Evolutionary conservation across 768 basidiomycete genomes (phyloP), one percentile per base, ranked within the genome.

Genomic region (Lactarius vividus): DNA sequence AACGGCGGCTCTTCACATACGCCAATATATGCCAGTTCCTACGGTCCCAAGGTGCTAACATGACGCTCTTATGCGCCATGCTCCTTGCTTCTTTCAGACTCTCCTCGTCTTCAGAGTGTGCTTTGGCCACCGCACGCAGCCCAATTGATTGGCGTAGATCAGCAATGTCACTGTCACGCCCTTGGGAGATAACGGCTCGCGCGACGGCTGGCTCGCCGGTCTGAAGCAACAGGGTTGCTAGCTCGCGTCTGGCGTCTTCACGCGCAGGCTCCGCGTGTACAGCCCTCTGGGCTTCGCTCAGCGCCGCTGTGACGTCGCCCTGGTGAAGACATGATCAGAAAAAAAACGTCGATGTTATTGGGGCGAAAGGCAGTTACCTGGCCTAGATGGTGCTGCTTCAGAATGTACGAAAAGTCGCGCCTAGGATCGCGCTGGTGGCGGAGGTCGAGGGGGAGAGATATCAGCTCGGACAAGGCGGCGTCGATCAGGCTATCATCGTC

Each of bases 391-490:
- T 94, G 86, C 69, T 88, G 84, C 10, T 85, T 79, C 11, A 94
- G 78, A 61, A 97, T 80, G 73, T 89, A 85, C 53, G 87, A 82
- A 39, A 92, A 87, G 67, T 91, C 83, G 64, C 87, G 80, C 42
- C 79, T 74, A 10, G 89, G 88, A 76, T 96, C 95, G 61, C 91
- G 82, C 44, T 80, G 75, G 55, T 81, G 80, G 62, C 88, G 81
- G 68, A 84, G 80, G 65, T 93, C 87, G 20, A 87, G 72, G 0
- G 93, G 84, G 28, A 94, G 78, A 0, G 84, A 79, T 23, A 88
- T 80, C 20, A 96, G 83, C 74, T 97, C 94, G 0, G 90, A 88
- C 15, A 96, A 77, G 0, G 94, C 90, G 1, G 94, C 95, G 73
- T 96, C 92, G 29, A 95, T 82, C 23, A 97, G 82, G 40, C 82